Base-by-base conservation (phyloP, 768 basidiomycete genomes). In the Serendipita sp. region DNA sequence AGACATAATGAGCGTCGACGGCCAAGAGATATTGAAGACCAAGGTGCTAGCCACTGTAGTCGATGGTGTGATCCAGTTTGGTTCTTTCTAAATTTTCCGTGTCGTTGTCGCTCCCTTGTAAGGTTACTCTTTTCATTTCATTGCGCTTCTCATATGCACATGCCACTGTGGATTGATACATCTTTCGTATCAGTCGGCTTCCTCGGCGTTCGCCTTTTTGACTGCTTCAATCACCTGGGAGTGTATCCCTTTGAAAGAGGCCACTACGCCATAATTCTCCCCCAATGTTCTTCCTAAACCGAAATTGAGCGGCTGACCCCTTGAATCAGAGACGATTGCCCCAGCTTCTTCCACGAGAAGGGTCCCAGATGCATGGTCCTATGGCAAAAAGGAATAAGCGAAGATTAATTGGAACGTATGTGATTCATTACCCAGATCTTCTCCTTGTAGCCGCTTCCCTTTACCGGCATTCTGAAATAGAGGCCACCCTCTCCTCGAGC, bases 291-390 rank as follows among this genome's bases (percentile, higher is more conserved):
- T 75, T 2, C 95, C 95, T 1, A 88, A 76, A 0, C 89, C 86
- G 73, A 99, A 97, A 71, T 95, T 80, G 29, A 99, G 81, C 0
- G 80, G 78, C 63, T 80, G 67, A 2, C 93, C 95, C 46, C 84
- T 78, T 58, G 88, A 88, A 72, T 98, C 88, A 0, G 85, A 87
- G 40, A 97, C 82, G n/a, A 87, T 67, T 0, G 94, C 94, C 0
- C 93, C 94, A 0, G 92, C 88, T 73, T 97, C 95, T 67, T 83
- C 80, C 13, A 98, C 82, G 3, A 99, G 79, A 13, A 98, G 71
- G 1, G 81, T 77, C 0, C 96, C 95, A 0, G 90, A 82, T 0
- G 95, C 92, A 71, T 97, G 96, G 69, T 97, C 95, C 88, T 91
- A 63, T 13, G 23, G 27, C 31, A 11, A 8, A 62, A 63, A 23